phyloP scores from a whole-genome alignment of 1,139 yeast species.

The Saccharomyces hybrid region DNA sequence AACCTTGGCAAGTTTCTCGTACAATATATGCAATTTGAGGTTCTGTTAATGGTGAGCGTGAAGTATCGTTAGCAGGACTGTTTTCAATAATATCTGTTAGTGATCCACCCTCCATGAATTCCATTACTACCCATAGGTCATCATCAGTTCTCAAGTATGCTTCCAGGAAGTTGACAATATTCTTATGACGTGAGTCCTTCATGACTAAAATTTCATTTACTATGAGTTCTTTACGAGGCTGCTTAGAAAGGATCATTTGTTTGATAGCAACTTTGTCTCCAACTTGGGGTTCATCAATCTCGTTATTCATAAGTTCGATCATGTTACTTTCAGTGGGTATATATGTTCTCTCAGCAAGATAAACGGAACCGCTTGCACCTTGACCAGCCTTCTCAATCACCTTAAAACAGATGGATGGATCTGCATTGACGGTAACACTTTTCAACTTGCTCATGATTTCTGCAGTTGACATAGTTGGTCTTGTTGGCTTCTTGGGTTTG shows the following conservation, averaged over 20 bases:
- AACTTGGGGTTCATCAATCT: constrained; percentile 31
- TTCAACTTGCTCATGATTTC: constrained; percentile 80
- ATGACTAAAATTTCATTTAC: no score
- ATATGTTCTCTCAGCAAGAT: constrained; percentile 66
- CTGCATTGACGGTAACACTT: constrained; percentile 73
- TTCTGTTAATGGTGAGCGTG: constrained; percentile 43
- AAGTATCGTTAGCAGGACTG: constrained; percentile 41
- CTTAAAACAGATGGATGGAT: constrained; percentile 82
- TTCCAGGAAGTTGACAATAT: no score
- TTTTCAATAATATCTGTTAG: constrained; percentile 81
- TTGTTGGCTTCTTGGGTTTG: constrained; percentile 49
- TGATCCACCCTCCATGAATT: constrained; percentile 88
- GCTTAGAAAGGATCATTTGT: constrained; percentile 89
- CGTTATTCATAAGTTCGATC: constrained; percentile 13
- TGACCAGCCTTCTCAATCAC: constrained; percentile 97
- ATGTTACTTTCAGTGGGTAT: background rate
- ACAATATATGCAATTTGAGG: constrained; percentile 87
- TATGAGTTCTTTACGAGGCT: constrained; percentile 23
- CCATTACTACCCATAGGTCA: constrained; percentile 88
- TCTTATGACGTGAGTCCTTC: no score
- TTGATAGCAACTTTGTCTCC: constrained; percentile 72
- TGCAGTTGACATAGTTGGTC: constrained; percentile 70
- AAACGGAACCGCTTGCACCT: constrained; percentile 97
- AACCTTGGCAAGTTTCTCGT: constrained; percentile 83
- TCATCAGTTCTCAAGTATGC: constrained; percentile 60